Base-by-base conservation (phyloP, 2,329 filamentous ascomycete genomes). In the Kalmusia sp. region DNA sequence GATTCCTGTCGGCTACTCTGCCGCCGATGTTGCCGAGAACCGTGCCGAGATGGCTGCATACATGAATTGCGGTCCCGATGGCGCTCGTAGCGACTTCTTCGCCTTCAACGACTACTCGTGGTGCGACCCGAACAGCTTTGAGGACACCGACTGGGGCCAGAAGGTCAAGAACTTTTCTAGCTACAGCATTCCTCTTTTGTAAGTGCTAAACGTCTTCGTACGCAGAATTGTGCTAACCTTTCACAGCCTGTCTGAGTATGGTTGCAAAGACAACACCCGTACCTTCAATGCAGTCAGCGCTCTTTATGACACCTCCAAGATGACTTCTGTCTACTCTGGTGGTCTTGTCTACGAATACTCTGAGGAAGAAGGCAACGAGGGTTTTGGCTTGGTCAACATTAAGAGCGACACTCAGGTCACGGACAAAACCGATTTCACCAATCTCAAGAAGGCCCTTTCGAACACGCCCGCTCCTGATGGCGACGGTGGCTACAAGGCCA, bases 271-370 rank as follows among this genome's bases (percentile, higher is more conserved):
- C 71, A 92, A 91, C 81, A 85, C 80, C 55, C 93, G 93, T 65
- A 80, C 88, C 69, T 99, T 96, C 69, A 81, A 86, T 54, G 93
- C 97, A 79, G 78, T 97, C 47, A 76, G 77, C 41, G 82, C 93
- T 39, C 82, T 99, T 52, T 98, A 97, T 88, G 44, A 47, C 17
- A 85, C 80, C 76, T 77, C 76, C 17, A 74, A 96, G 55, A 98
- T 98, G 93, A 92, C 89, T 6, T 65, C 76, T 15, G 92, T 97
- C 67, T 98, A 96, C 84, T 97, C 93, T 34, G 95, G 95, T 68
- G 95, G 95, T 74, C 85, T 99, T 33, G 90, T 97, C 75, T 99
- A 97, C 79, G 93, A 98, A 78, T 99, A 96, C 81, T 88, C 90
- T 8, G 79, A 89, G 69, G 82, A 82, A 56, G 91, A 63, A 7